These are phyloP conservation scores for Cadophora sp. DNA, from an alignment of 2,329 filamentous ascomycete species.

Conservation along the genomic window DNA sequence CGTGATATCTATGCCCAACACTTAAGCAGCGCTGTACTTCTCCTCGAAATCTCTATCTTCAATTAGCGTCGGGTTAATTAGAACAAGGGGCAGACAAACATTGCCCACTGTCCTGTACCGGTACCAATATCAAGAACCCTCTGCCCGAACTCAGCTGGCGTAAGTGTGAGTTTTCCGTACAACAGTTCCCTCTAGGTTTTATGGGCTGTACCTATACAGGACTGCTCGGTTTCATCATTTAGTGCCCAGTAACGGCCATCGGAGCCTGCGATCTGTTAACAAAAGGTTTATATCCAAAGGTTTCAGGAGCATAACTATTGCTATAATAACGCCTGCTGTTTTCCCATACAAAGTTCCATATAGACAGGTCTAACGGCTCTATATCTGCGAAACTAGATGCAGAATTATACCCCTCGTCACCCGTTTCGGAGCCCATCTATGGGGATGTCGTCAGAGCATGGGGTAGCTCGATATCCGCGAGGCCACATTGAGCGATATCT, in stretches of 20 bases:
- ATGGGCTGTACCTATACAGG: neutral
- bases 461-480: neutral
- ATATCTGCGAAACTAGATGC: neutral
- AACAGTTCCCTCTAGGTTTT: neutral
- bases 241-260: neutral
- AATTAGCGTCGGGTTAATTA: neutral
- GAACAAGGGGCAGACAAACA: neutral
- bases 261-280: neutral
- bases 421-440: neutral
- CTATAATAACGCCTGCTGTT: neutral
- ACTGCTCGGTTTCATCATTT: neutral
- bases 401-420: neutral
- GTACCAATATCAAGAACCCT: slow-evolving; percentile 3
- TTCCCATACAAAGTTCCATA: neutral
- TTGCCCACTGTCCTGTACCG: neutral
- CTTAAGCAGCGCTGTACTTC: too few species aligned
- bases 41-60: neutral
- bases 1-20: too few species aligned
- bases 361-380: neutral
- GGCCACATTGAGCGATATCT: neutral
- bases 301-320: neutral
- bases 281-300: neutral
- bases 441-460: neutral
- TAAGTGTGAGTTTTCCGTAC: neutral
- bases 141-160: neutral